Evolutionary conservation across 495 filamentous ascomycete genomes (phyloP).

Genomic region (Neurospora sp.): DNA sequence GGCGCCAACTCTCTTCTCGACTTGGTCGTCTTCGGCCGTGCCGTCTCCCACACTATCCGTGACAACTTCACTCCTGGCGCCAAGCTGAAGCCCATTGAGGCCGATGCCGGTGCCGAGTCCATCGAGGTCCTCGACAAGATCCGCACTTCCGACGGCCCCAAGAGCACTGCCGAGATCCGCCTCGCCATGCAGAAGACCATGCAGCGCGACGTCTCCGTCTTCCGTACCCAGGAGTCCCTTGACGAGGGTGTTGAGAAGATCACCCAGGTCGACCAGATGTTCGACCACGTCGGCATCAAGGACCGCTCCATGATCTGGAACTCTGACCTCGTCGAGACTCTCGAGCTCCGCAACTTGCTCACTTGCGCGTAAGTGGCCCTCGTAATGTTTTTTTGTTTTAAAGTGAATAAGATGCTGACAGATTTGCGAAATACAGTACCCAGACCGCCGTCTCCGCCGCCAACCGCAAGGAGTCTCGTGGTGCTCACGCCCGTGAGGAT

Average conservation of each 20-base stretch:
- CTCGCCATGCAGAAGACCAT: constrained; percentile 94
- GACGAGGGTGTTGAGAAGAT: constrained; percentile 81
- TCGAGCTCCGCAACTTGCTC: constrained; percentile 85
- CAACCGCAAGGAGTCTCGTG: constrained; percentile 87
- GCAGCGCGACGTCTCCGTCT: constrained; percentile 94
- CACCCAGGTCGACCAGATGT: constrained; percentile 68
- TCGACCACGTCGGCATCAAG: constrained; percentile 77
- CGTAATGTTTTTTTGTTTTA: background rate
- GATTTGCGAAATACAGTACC: constrained; percentile 26
- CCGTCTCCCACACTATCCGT: constrained; percentile 89
- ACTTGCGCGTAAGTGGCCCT: constrained; percentile 73
- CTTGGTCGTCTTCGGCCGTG: constrained; percentile 92
- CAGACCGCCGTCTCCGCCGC: constrained; percentile 83
- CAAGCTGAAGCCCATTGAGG: constrained; percentile 61
- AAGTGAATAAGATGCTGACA: background rate
- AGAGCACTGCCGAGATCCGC: constrained; percentile 76
- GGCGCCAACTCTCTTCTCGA: constrained; percentile 97
- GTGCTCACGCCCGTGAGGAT: constrained; percentile 91
- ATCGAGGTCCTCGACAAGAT: constrained; percentile 80
- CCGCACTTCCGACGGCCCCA: constrained; percentile 73
- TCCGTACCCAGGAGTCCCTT: constrained; percentile 83
- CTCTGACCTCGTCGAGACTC: constrained; percentile 88
- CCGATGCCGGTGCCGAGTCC: constrained; percentile 76
- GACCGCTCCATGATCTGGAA: constrained; percentile 99
- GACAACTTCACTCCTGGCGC: constrained; percentile 76